Base-by-base conservation (phyloP, 1,284 basidiomycete species). In the Cystobasidium pallidum region DNA sequence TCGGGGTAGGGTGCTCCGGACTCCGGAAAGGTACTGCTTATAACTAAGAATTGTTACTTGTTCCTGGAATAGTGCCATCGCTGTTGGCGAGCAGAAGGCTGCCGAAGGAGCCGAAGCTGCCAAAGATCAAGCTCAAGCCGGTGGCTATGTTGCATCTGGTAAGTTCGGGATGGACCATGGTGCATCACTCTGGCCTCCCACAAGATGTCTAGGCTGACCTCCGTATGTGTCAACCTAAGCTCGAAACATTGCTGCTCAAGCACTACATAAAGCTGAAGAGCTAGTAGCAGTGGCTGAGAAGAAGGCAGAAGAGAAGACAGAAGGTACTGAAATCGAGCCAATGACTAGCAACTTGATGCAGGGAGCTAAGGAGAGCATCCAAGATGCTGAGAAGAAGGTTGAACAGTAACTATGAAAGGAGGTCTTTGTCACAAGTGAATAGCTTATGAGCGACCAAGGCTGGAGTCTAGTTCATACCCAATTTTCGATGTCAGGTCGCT, bases 341-440 rank as follows among this genome's bases (percentile, higher is more conserved):
- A 61, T 61, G 57, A 70, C 67, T 41, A 70, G 67, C 36, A 70
- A 70, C 47, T 49, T 70, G 43, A 71, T 63, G 61, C 45, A 63
- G 36, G 70, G 59, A 17, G 70, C 61, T 10, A 71, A 71, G n/a
- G 39, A n/a, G n/a, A 24, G 21, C 11, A n/a, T 61, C n/a, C 58
- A 61, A 47, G 58, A 41, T 11, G 58, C 58, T 43, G 58, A 61
- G 58, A 24, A 45, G 24, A 61, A 61, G 58, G 58, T 61, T 21
- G 58, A 43, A 7, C 58, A 43, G 21, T 43, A 45, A 45, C 7
- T 6, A 1, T 1, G 15, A n/a, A 55, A 55, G 13, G n/a, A n/a
- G 4, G 10, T 13, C n/a, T 8, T 41, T 15, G 39, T 41, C 39
- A 8, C 39, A 15, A 15, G 39, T 41, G 15, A 41, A 7, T 41